These are phyloP conservation scores for Penicillium sp. DNA, from an alignment of 2,329 filamentous ascomycete genomes.

Conservation along the genomic window DNA sequence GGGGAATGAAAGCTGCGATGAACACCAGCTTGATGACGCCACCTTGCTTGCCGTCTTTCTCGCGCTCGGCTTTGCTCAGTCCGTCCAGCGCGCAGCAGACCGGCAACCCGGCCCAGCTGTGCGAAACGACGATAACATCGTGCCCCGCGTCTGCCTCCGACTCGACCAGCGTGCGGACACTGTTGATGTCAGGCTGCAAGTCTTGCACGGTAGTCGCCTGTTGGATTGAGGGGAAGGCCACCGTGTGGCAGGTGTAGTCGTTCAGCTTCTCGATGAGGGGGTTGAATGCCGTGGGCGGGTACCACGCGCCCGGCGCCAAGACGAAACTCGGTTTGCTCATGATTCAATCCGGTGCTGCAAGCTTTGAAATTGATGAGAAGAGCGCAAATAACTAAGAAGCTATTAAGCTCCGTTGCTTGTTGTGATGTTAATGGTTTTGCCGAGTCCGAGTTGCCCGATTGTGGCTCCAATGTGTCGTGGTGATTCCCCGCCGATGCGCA, in stretches of 20 bases:
- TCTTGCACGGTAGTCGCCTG: slow-evolving; percentile 21
- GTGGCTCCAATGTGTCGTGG: not conserved
- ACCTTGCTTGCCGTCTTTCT: slow-evolving; percentile 27
- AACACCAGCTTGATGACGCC: slow-evolving; percentile 36
- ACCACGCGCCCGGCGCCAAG: slow-evolving; percentile 34
- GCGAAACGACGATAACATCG: slow-evolving; percentile 32
- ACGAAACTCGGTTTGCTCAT: slow-evolving; percentile 31
- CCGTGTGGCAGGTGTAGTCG: slow-evolving; percentile 21
- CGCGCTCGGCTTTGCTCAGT: slow-evolving; percentile 29
- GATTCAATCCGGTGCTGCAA: not conserved
- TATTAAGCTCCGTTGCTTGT: not conserved
- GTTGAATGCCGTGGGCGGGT: slow-evolving; percentile 29
- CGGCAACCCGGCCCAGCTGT: slow-evolving; percentile 40
- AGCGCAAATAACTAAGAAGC: not conserved
- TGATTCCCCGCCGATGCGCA: not conserved
- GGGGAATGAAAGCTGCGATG: slow-evolving; percentile 36
- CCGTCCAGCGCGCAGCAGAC: slow-evolving; percentile 36
- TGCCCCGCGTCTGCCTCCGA: slow-evolving; percentile 28
- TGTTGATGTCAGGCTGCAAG: slow-evolving; percentile 31
- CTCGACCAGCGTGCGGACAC: slow-evolving; percentile 33
- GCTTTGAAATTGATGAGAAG: not conserved
- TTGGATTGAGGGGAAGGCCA: slow-evolving; percentile 31
- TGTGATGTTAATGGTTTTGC: not conserved
- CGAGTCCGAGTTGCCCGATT: too few species aligned
- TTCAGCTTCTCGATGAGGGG: slow-evolving; percentile 24